A percentile compares a stretch with the other conserved stretches of the same genome.
Conservation (phyloP, 805 yeast genomes). For the Starmerella sp. region DNA sequence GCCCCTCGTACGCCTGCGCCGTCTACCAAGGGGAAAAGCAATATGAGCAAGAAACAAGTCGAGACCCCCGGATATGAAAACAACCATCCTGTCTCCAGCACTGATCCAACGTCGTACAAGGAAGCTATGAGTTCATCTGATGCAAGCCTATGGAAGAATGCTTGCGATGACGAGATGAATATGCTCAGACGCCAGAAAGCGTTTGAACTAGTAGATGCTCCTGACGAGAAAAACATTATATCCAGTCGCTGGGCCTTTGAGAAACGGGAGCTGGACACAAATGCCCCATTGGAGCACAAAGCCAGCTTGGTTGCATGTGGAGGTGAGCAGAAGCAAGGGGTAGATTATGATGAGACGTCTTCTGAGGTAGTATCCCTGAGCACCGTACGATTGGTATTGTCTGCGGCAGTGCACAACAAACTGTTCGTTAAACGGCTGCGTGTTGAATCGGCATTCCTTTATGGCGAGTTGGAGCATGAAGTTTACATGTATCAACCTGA, state of each 20-base stretch:
- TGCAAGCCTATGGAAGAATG: not conserved
- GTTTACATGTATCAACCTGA: not conserved
- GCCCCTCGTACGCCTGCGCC: too few species aligned
- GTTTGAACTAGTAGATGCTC: not conserved
- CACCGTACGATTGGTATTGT: not conserved
- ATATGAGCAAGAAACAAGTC: too few species aligned
- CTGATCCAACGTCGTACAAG: too few species aligned
- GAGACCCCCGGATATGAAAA: too few species aligned
- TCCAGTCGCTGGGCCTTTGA: not conserved
- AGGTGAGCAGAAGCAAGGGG: not conserved
- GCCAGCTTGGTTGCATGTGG: not conserved
- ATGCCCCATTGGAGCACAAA: not conserved
- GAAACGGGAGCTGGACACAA: not conserved
- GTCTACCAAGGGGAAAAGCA: too few species aligned
- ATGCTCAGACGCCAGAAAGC: not conserved
- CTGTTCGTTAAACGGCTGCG: not conserved
- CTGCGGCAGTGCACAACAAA: not conserved
- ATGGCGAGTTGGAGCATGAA: not conserved
- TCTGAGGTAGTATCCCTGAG: not conserved
- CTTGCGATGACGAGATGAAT: not conserved
- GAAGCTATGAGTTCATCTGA: not conserved
- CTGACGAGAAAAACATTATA: not conserved
- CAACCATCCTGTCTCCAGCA: too few species aligned
- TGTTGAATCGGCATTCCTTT: not conserved
- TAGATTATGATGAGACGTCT: not conserved